Evolutionary conservation across 1,139 yeast genomes (phyloP).

Genomic region (Sugiyamaella japonica): DNA sequence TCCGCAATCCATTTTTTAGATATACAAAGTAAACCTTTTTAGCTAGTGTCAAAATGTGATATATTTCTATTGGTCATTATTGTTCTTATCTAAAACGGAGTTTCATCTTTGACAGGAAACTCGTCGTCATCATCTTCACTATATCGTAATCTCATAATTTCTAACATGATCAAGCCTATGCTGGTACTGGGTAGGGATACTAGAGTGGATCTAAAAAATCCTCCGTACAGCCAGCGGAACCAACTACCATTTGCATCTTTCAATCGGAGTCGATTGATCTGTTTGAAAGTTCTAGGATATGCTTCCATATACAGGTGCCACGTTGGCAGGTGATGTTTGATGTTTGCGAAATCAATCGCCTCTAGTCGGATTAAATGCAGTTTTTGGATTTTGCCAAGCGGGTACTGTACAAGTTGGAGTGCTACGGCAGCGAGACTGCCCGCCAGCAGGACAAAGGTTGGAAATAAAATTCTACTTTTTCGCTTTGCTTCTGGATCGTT

Average conservation of each 20-base stretch:
- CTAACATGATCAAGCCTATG: constrained; percentile 79
- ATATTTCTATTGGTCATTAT: not conserved
- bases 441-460: constrained; percentile 75
- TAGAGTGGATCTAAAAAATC: constrained; percentile 69
- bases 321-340: constrained; percentile 21
- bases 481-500: constrained; percentile 23
- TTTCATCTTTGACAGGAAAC: not conserved
- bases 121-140: constrained; percentile 20
- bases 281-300: constrained; percentile 68
- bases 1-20: constrained; percentile 53
- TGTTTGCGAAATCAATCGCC: constrained; percentile 54
- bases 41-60: too few species aligned
- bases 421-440: constrained; percentile 87
- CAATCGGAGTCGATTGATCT: constrained; percentile 54
- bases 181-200: constrained; percentile 86
- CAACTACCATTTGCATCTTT: constrained; percentile 56
- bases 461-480: constrained; percentile 51
- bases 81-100: not conserved
- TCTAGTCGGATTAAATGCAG: constrained; percentile 78
- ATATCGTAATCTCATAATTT: constrained; percentile 63
- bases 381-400: constrained; percentile 75
- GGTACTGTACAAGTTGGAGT: constrained; percentile 77
- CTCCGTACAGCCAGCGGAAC: constrained; percentile 71
- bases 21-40: constrained; percentile 23
- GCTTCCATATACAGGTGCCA: constrained; percentile 51